Evolutionary conservation across 306 rosid genomes (phyloP).

Genomic region (Clitoria ternatea): DNA sequence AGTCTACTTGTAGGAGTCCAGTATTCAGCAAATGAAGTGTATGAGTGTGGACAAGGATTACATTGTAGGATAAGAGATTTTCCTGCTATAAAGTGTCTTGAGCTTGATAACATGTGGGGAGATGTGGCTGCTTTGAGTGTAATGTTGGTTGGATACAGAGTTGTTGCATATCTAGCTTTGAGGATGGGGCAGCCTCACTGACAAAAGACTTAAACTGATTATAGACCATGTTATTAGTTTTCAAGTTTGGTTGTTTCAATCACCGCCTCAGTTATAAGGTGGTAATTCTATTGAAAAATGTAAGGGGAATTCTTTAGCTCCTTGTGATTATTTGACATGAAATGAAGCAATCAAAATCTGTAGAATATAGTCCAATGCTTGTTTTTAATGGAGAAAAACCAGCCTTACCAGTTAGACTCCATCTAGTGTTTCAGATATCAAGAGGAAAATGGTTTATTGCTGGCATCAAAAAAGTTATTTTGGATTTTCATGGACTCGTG

Average conservation of each 20-base stretch:
- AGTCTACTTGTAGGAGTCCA: constrained; percentile 79
- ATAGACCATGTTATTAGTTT: constrained; percentile 22
- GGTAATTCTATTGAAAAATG: constrained; percentile 30
- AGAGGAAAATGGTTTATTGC: background rate
- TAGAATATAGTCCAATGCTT: background rate
- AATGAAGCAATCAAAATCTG: constrained; percentile 20
- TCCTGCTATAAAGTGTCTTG: constrained; percentile 58
- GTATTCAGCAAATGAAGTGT: constrained; percentile 53
- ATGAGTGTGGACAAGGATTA: constrained; percentile 48
- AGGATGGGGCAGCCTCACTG: constrained; percentile 63
- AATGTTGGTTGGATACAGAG: constrained; percentile 75
- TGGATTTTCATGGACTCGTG: background rate
- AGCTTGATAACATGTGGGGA: constrained; percentile 49
- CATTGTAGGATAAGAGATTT: constrained; percentile 56
- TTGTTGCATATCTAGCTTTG: constrained; percentile 71
- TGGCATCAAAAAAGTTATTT: background rate
- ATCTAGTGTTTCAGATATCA: background rate
- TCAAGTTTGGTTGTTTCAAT: constrained; percentile 19
- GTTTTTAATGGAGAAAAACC: constrained; percentile 12
- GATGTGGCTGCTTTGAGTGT: constrained; percentile 72
- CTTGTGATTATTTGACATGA: constrained; percentile 28
- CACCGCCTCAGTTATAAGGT: background rate
- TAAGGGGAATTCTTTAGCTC: background rate
- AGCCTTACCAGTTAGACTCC: background rate
- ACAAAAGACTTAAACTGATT: constrained; percentile 23